Base-by-base conservation (phyloP, 2,329 filamentous ascomycete species). In the Aspergillus caelatus region DNA sequence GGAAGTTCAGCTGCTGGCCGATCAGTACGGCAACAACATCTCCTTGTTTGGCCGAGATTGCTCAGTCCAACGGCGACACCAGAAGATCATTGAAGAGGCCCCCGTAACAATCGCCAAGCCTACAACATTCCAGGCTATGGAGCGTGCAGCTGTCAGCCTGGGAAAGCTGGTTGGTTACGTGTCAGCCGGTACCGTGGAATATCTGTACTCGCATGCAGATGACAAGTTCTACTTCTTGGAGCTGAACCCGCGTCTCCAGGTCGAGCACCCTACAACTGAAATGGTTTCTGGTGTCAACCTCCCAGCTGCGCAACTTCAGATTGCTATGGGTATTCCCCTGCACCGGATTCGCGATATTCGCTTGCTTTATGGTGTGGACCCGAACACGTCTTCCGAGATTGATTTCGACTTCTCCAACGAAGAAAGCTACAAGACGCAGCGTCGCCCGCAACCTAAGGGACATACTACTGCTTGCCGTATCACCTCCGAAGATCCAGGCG, bases 191-290 rank as follows among this genome's bases (percentile, higher is more conserved):
- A 99, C 95, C 36, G 96, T 99, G 65, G 95, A 99, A 83, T 99
- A 99, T 80, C 88, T 99, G 56, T 99, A 99, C 85, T 99, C 95
- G 48, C 93, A 99, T 80, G 85, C 93, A 21, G 95, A 99, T 71
- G 93, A 98, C 86, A 95, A 97, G 81, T 99, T 99, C 84, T 99
- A 98, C 87, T 99, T 99, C 85, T 85, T 99, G 69, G 95, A 99
- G 83, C 83, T 99, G 76, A 99, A 99, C 84, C 95, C 95, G 57
- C 93, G 95, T 92, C 91, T 99, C 61, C 95, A 99, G 83, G 95
- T 99, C 81, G 95, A 99, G 87, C 95, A 99, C 83, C 95, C 95
- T 53, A 99, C 94, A 59, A 99, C 95, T 32, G 95, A 99, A 80
- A 99, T 99, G 95, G 95, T 99, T 69, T 96, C 91, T 73, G 95